Conservation (phyloP, 1,284 basidiomycete species). For the Moniliophthora roreri region DNA sequence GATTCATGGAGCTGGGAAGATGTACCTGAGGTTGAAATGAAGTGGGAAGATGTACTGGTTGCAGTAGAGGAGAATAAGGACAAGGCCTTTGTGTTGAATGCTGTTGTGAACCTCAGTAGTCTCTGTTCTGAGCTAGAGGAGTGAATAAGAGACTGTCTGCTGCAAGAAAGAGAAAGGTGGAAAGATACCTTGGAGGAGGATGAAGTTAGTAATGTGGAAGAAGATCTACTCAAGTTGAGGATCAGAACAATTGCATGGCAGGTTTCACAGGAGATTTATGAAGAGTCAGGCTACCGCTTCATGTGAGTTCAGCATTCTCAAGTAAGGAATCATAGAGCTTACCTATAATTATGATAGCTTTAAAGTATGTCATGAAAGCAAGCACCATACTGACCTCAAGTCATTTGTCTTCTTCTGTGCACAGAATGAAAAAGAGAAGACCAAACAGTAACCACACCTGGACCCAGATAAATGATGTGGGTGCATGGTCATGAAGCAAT, state of each 20-base stretch:
- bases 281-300: constrained; percentile 11
- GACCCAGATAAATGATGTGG: constrained; percentile 10
- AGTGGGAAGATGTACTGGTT: constrained; percentile 1
- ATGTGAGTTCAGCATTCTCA: no score
- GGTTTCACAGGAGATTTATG: constrained; percentile 7
- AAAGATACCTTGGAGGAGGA: background rate
- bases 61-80: constrained; percentile 3
- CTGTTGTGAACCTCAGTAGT: constrained; percentile 3
- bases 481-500: constrained; percentile 13
- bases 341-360: no score
- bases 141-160: background rate
- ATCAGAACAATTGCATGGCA: constrained; percentile 1
- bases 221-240: background rate
- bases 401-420: constrained; percentile 16
- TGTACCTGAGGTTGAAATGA: constrained; percentile 3
- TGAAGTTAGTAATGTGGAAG: background rate
- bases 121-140: constrained; percentile 3
- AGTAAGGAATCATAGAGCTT: no score
- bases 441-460: constrained; percentile 5
- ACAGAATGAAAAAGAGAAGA: constrained; percentile 11
- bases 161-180: background rate
- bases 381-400: background rate
- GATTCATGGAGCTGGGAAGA: background rate
- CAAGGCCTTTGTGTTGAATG: background rate
- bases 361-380: no score